Evolutionary conservation across 257 asterid species (phyloP).

Genomic region (Hygrophila difformis): DNA sequence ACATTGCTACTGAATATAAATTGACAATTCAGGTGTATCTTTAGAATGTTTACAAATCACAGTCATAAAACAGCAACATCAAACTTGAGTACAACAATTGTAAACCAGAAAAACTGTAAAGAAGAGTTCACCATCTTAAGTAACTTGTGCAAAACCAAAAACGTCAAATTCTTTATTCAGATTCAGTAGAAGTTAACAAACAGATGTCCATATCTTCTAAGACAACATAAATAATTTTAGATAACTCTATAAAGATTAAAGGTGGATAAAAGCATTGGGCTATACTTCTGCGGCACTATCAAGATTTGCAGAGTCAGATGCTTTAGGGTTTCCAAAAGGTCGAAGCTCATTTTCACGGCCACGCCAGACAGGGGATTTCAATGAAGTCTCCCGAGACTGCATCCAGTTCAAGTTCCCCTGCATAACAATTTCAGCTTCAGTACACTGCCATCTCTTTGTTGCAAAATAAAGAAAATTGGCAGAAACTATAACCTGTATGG

Average conservation of each 20-base stretch:
- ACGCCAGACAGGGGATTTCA: conserved; percentile 95
- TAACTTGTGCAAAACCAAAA: too few species aligned
- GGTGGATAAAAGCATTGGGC: conserved; percentile 8
- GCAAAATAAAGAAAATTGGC: conserved; percentile 11
- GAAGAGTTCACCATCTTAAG: too few species aligned
- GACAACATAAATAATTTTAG: neutral
- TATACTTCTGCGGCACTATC: conserved; percentile 97
- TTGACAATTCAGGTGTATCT: neutral
- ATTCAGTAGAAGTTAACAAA: too few species aligned
- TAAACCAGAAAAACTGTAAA: too few species aligned
- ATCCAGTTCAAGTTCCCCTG: conserved; percentile 99
- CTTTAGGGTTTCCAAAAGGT: conserved; percentile 94
- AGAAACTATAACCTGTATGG: conserved; percentile 65
- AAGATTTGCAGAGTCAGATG: conserved; percentile 98
- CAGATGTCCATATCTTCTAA: too few species aligned
- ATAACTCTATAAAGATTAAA: conserved; percentile 6
- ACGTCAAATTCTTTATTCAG: too few species aligned
- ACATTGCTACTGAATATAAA: conserved; percentile 5
- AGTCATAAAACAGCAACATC: neutral
- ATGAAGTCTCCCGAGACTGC: conserved; percentile 93
- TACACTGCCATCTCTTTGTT: conserved; percentile 10
- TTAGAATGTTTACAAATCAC: neutral
- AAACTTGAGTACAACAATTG: neutral
- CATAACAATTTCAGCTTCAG: conserved; percentile 17
- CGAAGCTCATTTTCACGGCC: conserved; percentile 95